Percentiles rank a stretch among this genome's conserved stretches.
Conservation (phyloP, 352 stramenopile species). For the Phytophthora palmivora region DNA sequence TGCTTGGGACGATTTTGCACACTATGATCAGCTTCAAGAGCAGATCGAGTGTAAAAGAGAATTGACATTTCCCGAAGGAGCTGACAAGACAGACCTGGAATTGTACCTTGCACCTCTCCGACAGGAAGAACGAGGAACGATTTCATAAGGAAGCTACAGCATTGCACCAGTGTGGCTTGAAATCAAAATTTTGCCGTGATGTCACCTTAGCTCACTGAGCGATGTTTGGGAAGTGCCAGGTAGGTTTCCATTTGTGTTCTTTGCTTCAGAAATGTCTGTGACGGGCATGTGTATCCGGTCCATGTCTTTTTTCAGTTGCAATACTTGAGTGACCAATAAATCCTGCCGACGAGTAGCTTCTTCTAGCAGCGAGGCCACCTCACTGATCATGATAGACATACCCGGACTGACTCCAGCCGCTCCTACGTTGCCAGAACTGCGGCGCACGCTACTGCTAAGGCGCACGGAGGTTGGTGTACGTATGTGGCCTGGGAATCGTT, state of each 20-base stretch:
- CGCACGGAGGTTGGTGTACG: constrained; percentile 44
- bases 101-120: constrained; percentile 31
- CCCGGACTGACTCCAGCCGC: constrained; percentile 32
- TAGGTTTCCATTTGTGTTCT: constrained; percentile 12
- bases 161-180: neutral
- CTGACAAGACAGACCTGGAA: constrained; percentile 21
- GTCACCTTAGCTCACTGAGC: constrained; percentile 5
- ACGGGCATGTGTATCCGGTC: constrained; percentile 22
- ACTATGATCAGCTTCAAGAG: constrained; percentile 68
- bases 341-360: constrained; percentile 58
- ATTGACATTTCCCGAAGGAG: constrained; percentile 27
- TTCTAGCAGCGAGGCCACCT: constrained; percentile 49
- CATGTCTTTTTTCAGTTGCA: constrained; percentile 46
- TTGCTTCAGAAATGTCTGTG: constrained; percentile 4
- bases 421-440: constrained; percentile 23
- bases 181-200: neutral
- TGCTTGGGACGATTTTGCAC: constrained; percentile 76
- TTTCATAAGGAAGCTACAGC: neutral
- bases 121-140: constrained; percentile 9
- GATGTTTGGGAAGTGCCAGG: constrained; percentile 6
- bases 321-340: constrained; percentile 46
- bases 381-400: constrained; percentile 55
- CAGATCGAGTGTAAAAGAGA: constrained; percentile 64
- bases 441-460: constrained; percentile 44
- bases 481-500: constrained; percentile 29